Conservation (phyloP, 352 stramenopile genomes). For the Globisporangium cylindrosporum region DNA sequence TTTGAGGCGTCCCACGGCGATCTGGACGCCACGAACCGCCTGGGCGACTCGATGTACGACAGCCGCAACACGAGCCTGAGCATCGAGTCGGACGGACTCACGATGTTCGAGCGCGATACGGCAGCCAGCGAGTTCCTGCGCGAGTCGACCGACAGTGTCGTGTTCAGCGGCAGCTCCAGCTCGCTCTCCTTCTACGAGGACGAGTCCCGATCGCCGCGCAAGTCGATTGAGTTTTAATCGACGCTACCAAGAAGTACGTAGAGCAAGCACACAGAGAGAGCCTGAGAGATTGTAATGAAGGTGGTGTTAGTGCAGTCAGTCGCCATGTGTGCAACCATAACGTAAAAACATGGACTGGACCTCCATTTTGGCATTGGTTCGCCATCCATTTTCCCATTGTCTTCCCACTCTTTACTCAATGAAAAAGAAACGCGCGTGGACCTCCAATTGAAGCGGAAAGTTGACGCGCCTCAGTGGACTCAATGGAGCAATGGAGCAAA, state of each 20-base stretch:
- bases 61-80: slow-evolving; percentile 22
- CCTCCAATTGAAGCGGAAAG: background rate
- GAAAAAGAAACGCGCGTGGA: background rate
- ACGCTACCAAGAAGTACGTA: no score
- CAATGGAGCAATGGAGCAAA: background rate
- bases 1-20: background rate
- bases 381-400: background rate
- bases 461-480: background rate
- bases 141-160: slow-evolving; percentile 25
- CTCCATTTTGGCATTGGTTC: background rate
- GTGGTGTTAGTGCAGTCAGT: background rate
- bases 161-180: slow-evolving; percentile 25
- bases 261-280: background rate
- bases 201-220: slow-evolving; percentile 12
- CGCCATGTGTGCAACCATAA: background rate
- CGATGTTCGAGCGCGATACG: slow-evolving; percentile 30
- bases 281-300: slow-evolving; percentile 5
- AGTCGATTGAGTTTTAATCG: slow-evolving; percentile 21
- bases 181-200: slow-evolving; percentile 32
- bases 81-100: slow-evolving; percentile 24
- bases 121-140: slow-evolving; percentile 35
- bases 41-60: slow-evolving; percentile 5
- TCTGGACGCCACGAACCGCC: background rate
- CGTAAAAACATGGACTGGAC: background rate
- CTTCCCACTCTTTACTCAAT: background rate